phyloP scores from a whole-genome alignment of 352 stramenopile genomes.

The Globisporangium cystogenes region DNA sequence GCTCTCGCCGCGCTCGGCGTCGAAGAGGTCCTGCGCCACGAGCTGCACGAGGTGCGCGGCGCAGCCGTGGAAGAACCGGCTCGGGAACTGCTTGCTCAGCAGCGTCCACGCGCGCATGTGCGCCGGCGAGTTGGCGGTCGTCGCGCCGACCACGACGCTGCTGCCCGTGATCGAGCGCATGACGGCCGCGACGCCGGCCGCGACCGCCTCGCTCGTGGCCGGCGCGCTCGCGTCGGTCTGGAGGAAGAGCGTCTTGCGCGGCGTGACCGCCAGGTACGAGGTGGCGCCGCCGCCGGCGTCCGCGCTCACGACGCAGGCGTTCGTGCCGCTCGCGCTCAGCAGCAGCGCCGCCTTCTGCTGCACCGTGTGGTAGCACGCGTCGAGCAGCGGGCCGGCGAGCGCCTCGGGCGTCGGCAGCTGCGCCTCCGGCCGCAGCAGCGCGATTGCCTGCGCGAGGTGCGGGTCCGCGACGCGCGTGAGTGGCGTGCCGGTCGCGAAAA shows the following conservation, averaged over 20 bases:
- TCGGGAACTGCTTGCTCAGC: background rate
- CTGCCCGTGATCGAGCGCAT: background rate
- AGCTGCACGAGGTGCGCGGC: background rate
- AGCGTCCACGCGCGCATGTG: slow-evolving; percentile 1
- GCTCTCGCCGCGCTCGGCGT: background rate
- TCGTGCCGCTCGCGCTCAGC: background rate
- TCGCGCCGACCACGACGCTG: background rate
- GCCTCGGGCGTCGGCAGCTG: slow-evolving; percentile 1
- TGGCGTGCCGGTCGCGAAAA: background rate
- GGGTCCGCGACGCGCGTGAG: slow-evolving; percentile 2
- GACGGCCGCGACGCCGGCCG: background rate
- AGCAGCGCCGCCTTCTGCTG: background rate
- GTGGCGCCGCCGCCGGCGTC: background rate
- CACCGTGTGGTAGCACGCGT: background rate
- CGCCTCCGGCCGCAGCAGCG: slow-evolving; percentile 1
- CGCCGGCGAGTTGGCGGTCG: background rate
- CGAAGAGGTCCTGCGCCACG: background rate
- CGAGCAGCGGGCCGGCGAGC: background rate
- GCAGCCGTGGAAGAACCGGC: slow-evolving; percentile 3
- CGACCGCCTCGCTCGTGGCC: background rate
- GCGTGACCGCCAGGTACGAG: background rate
- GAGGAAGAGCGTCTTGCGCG: slow-evolving; percentile 4
- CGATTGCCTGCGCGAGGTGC: slow-evolving; percentile 1
- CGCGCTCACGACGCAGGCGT: background rate
- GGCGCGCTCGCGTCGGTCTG: background rate